Evolutionary conservation across 2,329 filamentous ascomycete species (phyloP).

Genomic region (Aspergillus sp.): DNA sequence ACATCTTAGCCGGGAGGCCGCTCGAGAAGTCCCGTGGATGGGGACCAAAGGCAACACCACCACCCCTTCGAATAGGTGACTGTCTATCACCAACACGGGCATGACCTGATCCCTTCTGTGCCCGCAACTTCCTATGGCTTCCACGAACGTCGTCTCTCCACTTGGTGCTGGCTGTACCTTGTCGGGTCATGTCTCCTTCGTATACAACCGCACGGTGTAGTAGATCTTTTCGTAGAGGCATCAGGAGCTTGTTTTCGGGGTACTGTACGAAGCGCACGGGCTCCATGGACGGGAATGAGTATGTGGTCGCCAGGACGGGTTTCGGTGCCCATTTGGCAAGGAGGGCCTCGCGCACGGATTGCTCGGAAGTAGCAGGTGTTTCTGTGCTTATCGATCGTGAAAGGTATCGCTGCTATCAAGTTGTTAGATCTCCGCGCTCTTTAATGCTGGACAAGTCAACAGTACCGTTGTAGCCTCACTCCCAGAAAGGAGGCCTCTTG

Average conservation of each 20-base stretch:
- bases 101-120: conserved; percentile 82
- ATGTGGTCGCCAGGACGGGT: conserved; percentile 80
- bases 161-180: conserved; percentile 83
- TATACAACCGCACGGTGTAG: conserved; percentile 90
- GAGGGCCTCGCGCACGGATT: conserved; percentile 32
- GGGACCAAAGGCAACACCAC: conserved; percentile 88
- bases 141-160: conserved; percentile 83
- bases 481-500: conserved; percentile 39
- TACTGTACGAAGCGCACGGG: conserved; percentile 78
- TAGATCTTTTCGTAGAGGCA: conserved; percentile 87
- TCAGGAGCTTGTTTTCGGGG: conserved; percentile 78
- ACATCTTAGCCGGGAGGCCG: conserved; percentile 81
- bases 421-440: conserved; percentile 2
- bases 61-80: conserved; percentile 79
- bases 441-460: conserved; percentile 1
- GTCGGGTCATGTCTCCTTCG: conserved; percentile 86
- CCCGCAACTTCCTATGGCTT: conserved; percentile 77
- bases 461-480: conserved; percentile 43
- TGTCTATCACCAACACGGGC: conserved; percentile 82
- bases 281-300: conserved; percentile 87
- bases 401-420: conserved; percentile 47
- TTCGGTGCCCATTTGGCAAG: conserved; percentile 48
- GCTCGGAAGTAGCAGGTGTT: conserved; percentile 32
- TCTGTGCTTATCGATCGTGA: conserved; percentile 57
- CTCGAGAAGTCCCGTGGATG: conserved; percentile 90